These are phyloP conservation scores for Diutina mesorugosa DNA, from an alignment of 1,139 yeast genomes.

Conservation along the genomic window DNA sequence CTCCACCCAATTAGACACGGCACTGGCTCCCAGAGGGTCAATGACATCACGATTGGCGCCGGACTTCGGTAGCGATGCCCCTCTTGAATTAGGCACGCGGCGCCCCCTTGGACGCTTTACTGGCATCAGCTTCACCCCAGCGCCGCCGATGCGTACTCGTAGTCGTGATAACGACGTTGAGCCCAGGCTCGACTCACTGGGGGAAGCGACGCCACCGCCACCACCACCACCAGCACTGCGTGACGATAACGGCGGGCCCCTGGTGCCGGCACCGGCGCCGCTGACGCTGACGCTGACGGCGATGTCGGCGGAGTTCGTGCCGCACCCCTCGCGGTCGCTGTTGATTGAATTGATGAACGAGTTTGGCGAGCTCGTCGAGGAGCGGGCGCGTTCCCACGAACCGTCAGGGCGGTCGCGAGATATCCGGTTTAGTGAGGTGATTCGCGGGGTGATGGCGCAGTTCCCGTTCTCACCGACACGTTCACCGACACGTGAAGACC, in stretches of 20 bases:
- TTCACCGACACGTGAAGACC: not conserved
- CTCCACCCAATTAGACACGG: not conserved
- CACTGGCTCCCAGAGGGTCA: not conserved
- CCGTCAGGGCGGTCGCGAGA: not conserved
- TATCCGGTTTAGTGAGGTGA: not conserved
- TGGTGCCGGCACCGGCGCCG: not conserved
- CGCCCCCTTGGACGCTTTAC: not conserved
- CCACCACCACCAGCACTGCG: not conserved
- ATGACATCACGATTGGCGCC: constrained; percentile 5
- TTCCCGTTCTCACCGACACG: not conserved
- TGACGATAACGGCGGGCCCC: not conserved
- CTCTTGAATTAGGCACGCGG: not conserved
- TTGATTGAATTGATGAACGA: constrained; percentile 11
- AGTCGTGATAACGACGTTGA: not conserved
- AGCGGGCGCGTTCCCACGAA: not conserved
- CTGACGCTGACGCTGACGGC: constrained; percentile 1
- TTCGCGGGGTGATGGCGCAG: not conserved
- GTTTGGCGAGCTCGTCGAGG: constrained; percentile 13
- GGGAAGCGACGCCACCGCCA: not conserved
- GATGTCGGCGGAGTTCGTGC: not conserved
- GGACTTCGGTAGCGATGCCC: not conserved
- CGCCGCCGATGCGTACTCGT: not conserved
- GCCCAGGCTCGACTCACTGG: not conserved
- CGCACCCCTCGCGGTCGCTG: not conserved
- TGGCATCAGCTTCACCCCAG: not conserved